Evolutionary conservation across 2,329 filamentous ascomycete genomes (phyloP), one percentile per base, ranked within the genome.

Genomic region (Sarocladium strictum): DNA sequence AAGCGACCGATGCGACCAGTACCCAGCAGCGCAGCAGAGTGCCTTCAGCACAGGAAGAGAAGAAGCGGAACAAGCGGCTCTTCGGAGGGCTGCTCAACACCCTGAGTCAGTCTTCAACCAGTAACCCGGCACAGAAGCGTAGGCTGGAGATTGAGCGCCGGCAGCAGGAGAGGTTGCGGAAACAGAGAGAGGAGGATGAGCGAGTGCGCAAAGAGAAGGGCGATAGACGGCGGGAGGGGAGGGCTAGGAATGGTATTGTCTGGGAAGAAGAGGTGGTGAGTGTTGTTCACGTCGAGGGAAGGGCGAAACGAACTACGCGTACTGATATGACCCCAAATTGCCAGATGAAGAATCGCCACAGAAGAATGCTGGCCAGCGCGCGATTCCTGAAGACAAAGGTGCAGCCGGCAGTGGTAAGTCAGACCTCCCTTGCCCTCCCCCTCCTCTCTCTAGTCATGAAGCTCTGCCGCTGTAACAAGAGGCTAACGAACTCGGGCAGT

Each of bases 21-120:
- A 59, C 38, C 60, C 54, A 40, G 55, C 60, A 7, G 66, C 64
- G 37, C 64, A 51, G n/a, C n/a, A 51, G 47, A 26, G 62, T 6
- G n/a, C 68, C 84, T 55, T 51, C 47, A 7, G 27, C 21, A 10
- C 47, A 51, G 47, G 88, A 95, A 63, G 93, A 97, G 67, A 90
- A 86, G 69, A 90, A 89, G 67, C 86, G 93, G 35, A 89, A 89
- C 21, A 87, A 89, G 69, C 82, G 93, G 53, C 77, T 97, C 57
- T 97, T 97, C 66, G 92, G 93, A 58, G 89, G 86, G 33, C 73
- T 95, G 55, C 75, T 94, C 57, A 89, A 80, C 67, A 90, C 87
- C 35, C 78, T 96, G 57, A 90, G 86, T 69, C 88, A 93, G 71
- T 51, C 47, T 4, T 85, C 80, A 63, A 79, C 79, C 65, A 80